Conservation (phyloP, 176 grass and related monocot species). For the Phoenix roebelenii region DNA sequence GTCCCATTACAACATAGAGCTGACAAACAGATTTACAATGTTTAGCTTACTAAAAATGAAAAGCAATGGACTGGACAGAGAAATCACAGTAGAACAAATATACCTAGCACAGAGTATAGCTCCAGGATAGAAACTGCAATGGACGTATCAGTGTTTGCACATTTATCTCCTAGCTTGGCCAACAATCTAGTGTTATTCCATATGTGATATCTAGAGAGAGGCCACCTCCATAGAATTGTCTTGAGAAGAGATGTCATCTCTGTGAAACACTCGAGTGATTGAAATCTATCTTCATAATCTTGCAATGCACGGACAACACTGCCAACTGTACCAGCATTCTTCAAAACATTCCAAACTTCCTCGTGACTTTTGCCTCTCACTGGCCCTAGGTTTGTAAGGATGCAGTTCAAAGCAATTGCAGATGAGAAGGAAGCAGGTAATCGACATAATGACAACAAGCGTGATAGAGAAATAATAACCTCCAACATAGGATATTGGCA, state of each 20-base stretch:
- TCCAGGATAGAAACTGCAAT: slow-evolving; percentile 43
- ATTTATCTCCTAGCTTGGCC: slow-evolving; percentile 35
- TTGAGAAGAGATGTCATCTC: slow-evolving; percentile 50
- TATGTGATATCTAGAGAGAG: slow-evolving; percentile 59
- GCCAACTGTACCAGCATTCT: slow-evolving; percentile 36
- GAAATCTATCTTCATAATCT: slow-evolving; percentile 21
- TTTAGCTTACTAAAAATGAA: neutral
- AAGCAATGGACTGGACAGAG: slow-evolving; percentile 2
- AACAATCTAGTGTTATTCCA: slow-evolving; percentile 60
- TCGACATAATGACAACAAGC: slow-evolving; percentile 32
- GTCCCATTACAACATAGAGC: slow-evolving; percentile 75
- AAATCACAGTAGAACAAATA: neutral
- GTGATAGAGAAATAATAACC: slow-evolving; percentile 40
- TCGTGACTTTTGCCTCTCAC: slow-evolving; percentile 20
- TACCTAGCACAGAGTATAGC: slow-evolving; percentile 84
- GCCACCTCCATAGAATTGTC: slow-evolving; percentile 62
- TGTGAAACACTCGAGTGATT: slow-evolving; percentile 34
- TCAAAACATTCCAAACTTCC: slow-evolving; percentile 62
- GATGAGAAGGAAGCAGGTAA: slow-evolving; percentile 27
- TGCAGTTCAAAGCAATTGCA: slow-evolving; percentile 39
- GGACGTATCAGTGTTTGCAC: slow-evolving; percentile 15
- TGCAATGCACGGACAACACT: slow-evolving; percentile 32
- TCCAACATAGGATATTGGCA: slow-evolving; percentile 44
- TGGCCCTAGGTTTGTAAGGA: slow-evolving; percentile 34
- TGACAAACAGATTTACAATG: slow-evolving; percentile 20